These are phyloP conservation scores for Apiotrichum montevideense DNA, from an alignment of 1,284 basidiomycete genomes.

Conservation along the genomic window DNA sequence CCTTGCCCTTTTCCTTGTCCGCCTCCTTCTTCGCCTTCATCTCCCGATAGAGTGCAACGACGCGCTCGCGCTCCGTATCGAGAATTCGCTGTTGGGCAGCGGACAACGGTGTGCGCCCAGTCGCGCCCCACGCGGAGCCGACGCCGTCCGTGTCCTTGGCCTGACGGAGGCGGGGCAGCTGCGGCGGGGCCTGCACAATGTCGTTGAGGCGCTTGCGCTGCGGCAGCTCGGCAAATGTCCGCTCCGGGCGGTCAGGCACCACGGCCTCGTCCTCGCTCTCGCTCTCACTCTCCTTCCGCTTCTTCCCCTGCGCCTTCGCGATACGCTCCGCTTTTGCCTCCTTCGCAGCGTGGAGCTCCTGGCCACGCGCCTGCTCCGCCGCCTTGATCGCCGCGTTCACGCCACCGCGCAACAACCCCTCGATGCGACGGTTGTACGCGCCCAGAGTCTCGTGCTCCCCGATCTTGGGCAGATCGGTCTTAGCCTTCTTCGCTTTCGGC, in stretches of 20 bases:
- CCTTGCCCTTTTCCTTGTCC: slow-evolving; percentile 7
- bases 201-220: slow-evolving; percentile 19
- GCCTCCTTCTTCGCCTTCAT: slow-evolving; percentile 19
- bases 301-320: slow-evolving; percentile 13
- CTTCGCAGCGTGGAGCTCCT: slow-evolving; percentile 18
- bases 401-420: slow-evolving; percentile 34
- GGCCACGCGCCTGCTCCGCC: slow-evolving; percentile 27
- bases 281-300: neutral
- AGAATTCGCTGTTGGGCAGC: slow-evolving; percentile 41
- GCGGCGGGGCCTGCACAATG: slow-evolving; percentile 26
- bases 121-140: neutral
- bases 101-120: slow-evolving; percentile 30
- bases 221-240: slow-evolving; percentile 12
- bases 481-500: neutral
- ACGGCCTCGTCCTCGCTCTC: neutral
- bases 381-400: slow-evolving; percentile 42
- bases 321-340: slow-evolving; percentile 24
- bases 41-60: slow-evolving; percentile 36
- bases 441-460: slow-evolving; percentile 27
- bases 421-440: slow-evolving; percentile 45
- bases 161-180: slow-evolving; percentile 18
- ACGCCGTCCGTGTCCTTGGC: slow-evolving; percentile 3
- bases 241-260: slow-evolving; percentile 5
- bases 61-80: slow-evolving; percentile 41
- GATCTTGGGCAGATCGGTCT: slow-evolving; percentile 21